These are phyloP conservation scores for Neofusicoccum parvum DNA, from an alignment of 2,329 filamentous ascomycete genomes.

Conservation along the genomic window DNA sequence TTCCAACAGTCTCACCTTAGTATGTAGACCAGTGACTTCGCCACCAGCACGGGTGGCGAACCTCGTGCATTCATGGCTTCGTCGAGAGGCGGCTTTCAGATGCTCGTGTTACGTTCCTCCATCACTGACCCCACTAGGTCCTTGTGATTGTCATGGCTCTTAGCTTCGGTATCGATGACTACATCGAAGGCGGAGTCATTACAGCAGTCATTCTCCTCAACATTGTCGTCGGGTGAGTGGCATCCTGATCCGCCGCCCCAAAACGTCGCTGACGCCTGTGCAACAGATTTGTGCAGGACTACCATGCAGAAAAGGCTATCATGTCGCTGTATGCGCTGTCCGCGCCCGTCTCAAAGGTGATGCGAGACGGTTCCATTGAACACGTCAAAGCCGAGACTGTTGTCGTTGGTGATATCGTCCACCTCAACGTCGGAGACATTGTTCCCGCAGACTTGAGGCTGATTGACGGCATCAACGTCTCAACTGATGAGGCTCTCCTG, in stretches of 20 bases:
- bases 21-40: slow-evolving; percentile 34
- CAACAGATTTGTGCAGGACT: slow-evolving; percentile 52
- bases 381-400: slow-evolving; percentile 41
- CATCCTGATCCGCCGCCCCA: background rate
- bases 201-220: slow-evolving; percentile 68
- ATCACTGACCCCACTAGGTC: slow-evolving; percentile 52
- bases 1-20: slow-evolving; percentile 74
- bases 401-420: slow-evolving; percentile 43
- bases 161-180: slow-evolving; percentile 66
- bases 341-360: slow-evolving; percentile 41
- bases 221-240: slow-evolving; percentile 61
- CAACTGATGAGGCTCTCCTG: slow-evolving; percentile 73
- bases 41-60: slow-evolving; percentile 3
- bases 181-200: slow-evolving; percentile 65
- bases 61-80: slow-evolving; percentile 5
- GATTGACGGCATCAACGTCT: slow-evolving; percentile 69
- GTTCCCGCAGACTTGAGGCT: slow-evolving; percentile 67
- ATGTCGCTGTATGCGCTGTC: slow-evolving; percentile 44
- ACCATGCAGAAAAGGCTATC: slow-evolving; percentile 46
- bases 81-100: slow-evolving; percentile 14
- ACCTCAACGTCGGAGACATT: slow-evolving; percentile 58
- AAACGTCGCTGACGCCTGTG: slow-evolving; percentile 24
- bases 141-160: slow-evolving; percentile 74
- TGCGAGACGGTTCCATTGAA: slow-evolving; percentile 38
- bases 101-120: slow-evolving; percentile 8